Evolutionary conservation across 495 filamentous ascomycete species (phyloP), one percentile per base, ranked within the genome.

Genomic region (Talaromyces stipitatus): DNA sequence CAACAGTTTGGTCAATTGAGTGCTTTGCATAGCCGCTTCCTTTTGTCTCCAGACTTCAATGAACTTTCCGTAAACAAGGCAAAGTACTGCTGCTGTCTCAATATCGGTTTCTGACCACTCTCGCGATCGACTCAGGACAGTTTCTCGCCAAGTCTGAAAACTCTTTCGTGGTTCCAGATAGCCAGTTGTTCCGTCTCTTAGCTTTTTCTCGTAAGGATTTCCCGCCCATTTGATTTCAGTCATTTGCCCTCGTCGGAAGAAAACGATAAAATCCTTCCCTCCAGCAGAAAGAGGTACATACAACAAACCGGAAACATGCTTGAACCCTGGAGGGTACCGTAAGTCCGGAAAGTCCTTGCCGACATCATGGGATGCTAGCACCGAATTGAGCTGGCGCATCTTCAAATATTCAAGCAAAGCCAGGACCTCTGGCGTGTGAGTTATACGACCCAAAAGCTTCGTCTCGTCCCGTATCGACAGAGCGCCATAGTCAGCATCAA

Each of bases 11-110:
- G 90, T 96, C 16, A 97, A 73, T 41, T 90, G 85, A 55, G 87
- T 95, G 61, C 74, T 92, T 58, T 95, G 86, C 63, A 95, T 69
- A 3, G 87, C 88, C 0, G 85, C 88, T 64, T 97, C 92, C 57
- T 94, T 95, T 64, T 96, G 89, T 56, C 89, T 76, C 92, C 92
- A 96, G 7, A 96, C 92, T 63, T 92, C 87, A 64, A 91, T 92
- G 65, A 92, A 91, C 70, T 88, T 90, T 57, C 90, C 91, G 59
- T 96, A 97, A 1, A 96, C 90, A 27, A 96, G 69, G 62, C 91
- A 96, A 8, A 96, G 72, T 0, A 96, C 88, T 0, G 92, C 89
- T 1, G 92, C 91, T 0, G 89, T 96, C 65, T 96, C 92, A 10
- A 95, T 74, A 57, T 88, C 74, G 28, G 32, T 41, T 26, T 88